Conservation (phyloP, 768 basidiomycete genomes). For the Boletus subparvulus region DNA sequence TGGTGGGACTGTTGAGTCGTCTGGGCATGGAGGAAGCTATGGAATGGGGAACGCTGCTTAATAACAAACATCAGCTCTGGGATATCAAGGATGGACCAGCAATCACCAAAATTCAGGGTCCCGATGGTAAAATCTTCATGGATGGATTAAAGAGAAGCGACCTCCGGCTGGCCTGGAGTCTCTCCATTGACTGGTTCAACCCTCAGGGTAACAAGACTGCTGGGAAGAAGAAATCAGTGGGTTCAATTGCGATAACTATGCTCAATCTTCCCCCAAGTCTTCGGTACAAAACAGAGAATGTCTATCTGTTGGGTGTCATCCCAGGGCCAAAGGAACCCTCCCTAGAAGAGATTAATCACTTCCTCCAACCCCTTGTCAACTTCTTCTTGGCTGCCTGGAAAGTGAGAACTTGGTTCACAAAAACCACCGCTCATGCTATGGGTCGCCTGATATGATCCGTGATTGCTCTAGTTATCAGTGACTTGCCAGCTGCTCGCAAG, state of each 20-base stretch:
- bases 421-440: slow-evolving; percentile 12
- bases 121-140: neutral
- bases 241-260: slow-evolving; percentile 13
- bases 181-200: no score
- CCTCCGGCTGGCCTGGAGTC: no score
- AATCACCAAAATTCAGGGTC: neutral
- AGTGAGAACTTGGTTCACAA: slow-evolving; percentile 26
- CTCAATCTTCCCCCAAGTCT: slow-evolving; percentile 25
- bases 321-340: slow-evolving; percentile 38
- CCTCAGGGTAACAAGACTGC: slow-evolving; percentile 21
- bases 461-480: neutral
- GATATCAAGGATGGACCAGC: neutral
- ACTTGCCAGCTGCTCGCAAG: slow-evolving; percentile 1
- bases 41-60: slow-evolving; percentile 14
- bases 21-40: slow-evolving; percentile 29
- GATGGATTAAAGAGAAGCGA: slow-evolving; percentile 3
- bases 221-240: slow-evolving; percentile 10
- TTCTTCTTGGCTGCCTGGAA: slow-evolving; percentile 35
- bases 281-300: slow-evolving; percentile 29
- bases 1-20: slow-evolving; percentile 25
- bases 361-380: slow-evolving; percentile 33
- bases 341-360: slow-evolving; percentile 28
- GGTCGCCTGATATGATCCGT: neutral
- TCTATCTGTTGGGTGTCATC: slow-evolving; percentile 38
- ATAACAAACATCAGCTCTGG: neutral